phyloP scores from a whole-genome alignment of 495 filamentous ascomycete species.

The Tuber microsphaerosporum region DNA sequence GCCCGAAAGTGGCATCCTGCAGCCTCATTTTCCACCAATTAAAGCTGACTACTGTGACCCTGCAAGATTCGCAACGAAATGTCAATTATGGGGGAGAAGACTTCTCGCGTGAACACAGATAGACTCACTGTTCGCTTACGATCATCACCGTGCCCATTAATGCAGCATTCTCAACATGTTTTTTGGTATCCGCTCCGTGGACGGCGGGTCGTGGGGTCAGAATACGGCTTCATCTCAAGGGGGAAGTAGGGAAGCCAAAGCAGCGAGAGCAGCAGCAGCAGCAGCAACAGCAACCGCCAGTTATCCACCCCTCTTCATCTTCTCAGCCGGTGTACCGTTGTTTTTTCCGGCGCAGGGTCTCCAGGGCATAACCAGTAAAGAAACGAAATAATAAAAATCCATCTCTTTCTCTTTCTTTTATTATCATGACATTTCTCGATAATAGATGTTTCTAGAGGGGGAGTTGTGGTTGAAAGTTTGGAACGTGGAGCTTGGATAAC shows the following conservation, averaged over 20 bases:
- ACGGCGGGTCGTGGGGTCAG: not conserved
- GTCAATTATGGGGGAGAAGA: constrained; percentile 31
- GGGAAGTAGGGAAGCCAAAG: constrained; percentile 1
- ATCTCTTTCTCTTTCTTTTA: constrained; percentile 11
- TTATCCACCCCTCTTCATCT: constrained; percentile 25
- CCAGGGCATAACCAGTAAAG: constrained; percentile 14
- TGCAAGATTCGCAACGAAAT: constrained; percentile 13
- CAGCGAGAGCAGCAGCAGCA: constrained; percentile 1
- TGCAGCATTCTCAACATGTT: constrained; percentile 24
- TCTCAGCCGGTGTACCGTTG: constrained; percentile 22
- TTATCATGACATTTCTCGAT: constrained; percentile 1
- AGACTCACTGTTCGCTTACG: constrained; percentile 15
- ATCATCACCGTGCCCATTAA: constrained; percentile 9
- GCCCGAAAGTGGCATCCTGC: constrained; percentile 26
- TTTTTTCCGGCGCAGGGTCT: constrained; percentile 30
- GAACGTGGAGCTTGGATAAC: not conserved
- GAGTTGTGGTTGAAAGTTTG: constrained; percentile 1
- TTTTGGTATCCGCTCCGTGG: constrained; percentile 6
- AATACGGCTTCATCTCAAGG: not conserved
- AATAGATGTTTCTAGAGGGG: not conserved
- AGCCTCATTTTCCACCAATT: constrained; percentile 32
- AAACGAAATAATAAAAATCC: constrained; percentile 14
- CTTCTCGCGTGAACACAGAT: constrained; percentile 11
- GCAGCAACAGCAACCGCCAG: constrained; percentile 9
- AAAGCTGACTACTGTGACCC: constrained; percentile 11